phyloP scores from a whole-genome alignment of 2,329 filamentous ascomycete genomes.

The Ceratocystis smalleyi region DNA sequence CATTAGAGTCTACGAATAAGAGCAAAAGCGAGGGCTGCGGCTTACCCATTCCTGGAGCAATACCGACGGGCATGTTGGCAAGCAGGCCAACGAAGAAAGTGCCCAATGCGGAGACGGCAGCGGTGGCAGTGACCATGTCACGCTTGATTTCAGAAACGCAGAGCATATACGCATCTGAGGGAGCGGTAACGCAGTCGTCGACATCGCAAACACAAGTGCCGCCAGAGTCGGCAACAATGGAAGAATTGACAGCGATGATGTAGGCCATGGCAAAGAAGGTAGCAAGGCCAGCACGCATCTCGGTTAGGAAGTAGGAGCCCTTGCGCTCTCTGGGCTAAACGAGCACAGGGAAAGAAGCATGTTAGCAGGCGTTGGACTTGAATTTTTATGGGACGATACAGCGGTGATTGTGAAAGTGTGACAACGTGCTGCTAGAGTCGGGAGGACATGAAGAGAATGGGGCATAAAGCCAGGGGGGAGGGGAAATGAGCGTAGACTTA shows the following conservation, averaged over 20 bases:
- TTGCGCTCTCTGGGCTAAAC: conserved; percentile 51
- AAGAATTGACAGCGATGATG: conserved; percentile 39
- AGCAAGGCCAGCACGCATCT: conserved; percentile 67
- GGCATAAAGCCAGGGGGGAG: neutral
- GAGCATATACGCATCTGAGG: conserved; percentile 37
- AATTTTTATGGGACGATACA: neutral
- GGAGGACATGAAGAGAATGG: neutral
- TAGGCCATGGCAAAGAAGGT: conserved; percentile 55
- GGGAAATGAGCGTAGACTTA: conserved; percentile 31
- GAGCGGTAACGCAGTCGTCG: conserved; percentile 19
- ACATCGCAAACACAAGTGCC: conserved; percentile 57
- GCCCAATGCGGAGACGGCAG: conserved; percentile 62
- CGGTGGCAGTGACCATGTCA: conserved; percentile 71
- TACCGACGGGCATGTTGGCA: conserved; percentile 47
- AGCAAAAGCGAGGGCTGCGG: neutral
- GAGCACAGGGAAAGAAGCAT: neutral
- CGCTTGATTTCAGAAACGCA: conserved; percentile 52
- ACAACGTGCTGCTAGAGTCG: neutral
- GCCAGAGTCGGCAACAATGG: conserved; percentile 46
- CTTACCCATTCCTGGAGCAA: conserved; percentile 30
- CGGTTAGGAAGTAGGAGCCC: conserved; percentile 64
- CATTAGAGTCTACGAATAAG: neutral
- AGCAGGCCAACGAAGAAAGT: conserved; percentile 75
- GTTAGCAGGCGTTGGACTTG: neutral
- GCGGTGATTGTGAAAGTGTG: neutral